A percentile compares a stretch with the other conserved stretches of the same genome.
These are phyloP conservation scores for Chalciporus sp. DNA, from an alignment of 1,284 basidiomycete genomes.

Conservation along the genomic window DNA sequence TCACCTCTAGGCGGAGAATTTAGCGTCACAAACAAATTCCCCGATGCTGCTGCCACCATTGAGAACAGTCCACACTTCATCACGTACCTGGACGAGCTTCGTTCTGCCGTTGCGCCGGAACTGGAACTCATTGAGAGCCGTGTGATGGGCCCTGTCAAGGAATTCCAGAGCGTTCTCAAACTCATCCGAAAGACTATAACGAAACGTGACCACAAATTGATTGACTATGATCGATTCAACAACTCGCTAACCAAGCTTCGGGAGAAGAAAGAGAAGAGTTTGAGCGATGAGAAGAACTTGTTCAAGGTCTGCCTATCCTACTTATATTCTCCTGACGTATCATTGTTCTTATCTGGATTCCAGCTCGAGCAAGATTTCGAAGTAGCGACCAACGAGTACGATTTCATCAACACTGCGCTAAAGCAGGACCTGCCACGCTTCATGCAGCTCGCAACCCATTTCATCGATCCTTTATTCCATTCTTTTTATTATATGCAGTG, in stretches of 20 bases:
- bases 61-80: slow-evolving; percentile 72
- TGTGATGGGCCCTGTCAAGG: slow-evolving; percentile 85
- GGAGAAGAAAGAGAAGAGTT: slow-evolving; percentile 95
- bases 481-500: slow-evolving; percentile 99
- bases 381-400: slow-evolving; percentile 92
- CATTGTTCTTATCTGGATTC: slow-evolving; percentile 2
- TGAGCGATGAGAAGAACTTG: slow-evolving; percentile 92
- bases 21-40: slow-evolving; percentile 78
- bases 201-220: slow-evolving; percentile 96
- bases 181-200: slow-evolving; percentile 91
- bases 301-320: slow-evolving; percentile 70
- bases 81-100: slow-evolving; percentile 83
- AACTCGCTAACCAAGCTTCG: slow-evolving; percentile 93
- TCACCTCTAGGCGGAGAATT: slow-evolving; percentile 83
- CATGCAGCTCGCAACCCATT: slow-evolving; percentile 83
- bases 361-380: slow-evolving; percentile 99
- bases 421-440: slow-evolving; percentile 94
- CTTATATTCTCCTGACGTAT: neutral
- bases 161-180: slow-evolving; percentile 87
- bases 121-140: slow-evolving; percentile 93
- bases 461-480: slow-evolving; percentile 96
- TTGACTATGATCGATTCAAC: slow-evolving; percentile 96
- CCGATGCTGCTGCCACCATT: slow-evolving; percentile 79
- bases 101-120: slow-evolving; percentile 82
- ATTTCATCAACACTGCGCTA: slow-evolving; percentile 91